These are phyloP conservation scores for Nakataea oryzae DNA, from an alignment of 2,329 filamentous ascomycete genomes.

Conservation along the genomic window DNA sequence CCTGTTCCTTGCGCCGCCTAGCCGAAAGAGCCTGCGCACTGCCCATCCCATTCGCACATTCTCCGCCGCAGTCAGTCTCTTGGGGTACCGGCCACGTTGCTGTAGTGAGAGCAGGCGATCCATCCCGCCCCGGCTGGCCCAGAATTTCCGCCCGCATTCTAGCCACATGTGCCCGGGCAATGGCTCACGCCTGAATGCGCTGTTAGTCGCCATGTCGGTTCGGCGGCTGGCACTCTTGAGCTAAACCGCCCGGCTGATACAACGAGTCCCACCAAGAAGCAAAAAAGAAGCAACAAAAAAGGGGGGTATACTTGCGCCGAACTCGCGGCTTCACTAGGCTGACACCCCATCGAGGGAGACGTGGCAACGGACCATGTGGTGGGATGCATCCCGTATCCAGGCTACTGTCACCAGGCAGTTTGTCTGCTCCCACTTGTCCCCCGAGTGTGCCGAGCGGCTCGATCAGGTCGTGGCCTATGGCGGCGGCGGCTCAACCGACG, in stretches of 20 bases:
- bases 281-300: background rate
- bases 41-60: background rate
- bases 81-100: too few species aligned
- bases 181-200: background rate
- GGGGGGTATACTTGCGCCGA: background rate
- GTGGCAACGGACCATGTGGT: slow-evolving; percentile 38
- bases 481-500: slow-evolving; percentile 56
- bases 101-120: background rate
- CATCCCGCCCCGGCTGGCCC: background rate
- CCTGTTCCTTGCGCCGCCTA: background rate
- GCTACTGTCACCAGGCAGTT: slow-evolving; percentile 59
- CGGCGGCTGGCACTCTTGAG: background rate
- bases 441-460: slow-evolving; percentile 51
- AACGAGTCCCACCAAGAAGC: background rate
- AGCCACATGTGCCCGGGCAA: background rate
- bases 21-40: background rate
- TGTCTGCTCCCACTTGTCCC: slow-evolving; percentile 52
- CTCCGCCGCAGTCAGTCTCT: too few species aligned
- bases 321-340: background rate
- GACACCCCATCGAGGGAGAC: too few species aligned
- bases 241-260: background rate
- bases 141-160: background rate
- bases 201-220: too few species aligned
- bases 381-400: slow-evolving; percentile 60
- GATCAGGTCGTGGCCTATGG: slow-evolving; percentile 56